Evolutionary conservation across 2,329 filamentous ascomycete species (phyloP).

Genomic region (Calonectria naviculata): DNA sequence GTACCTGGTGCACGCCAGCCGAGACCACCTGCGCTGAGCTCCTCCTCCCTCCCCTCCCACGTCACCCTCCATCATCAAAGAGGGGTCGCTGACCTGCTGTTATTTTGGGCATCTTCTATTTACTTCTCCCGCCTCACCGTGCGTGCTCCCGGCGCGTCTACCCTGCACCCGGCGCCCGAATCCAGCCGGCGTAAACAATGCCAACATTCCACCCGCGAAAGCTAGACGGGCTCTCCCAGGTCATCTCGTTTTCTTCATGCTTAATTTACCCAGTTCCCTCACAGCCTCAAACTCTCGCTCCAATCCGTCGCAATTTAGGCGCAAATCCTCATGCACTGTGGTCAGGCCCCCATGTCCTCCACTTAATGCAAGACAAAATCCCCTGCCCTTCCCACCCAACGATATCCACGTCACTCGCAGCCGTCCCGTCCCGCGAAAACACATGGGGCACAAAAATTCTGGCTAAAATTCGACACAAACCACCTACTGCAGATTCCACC

Average conservation of each 20-base stretch:
- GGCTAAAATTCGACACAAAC: neutral
- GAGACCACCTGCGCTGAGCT: neutral
- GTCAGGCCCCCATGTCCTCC: slow-evolving; percentile 22
- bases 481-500: neutral
- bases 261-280: neutral
- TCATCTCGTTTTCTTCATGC: neutral
- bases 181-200: neutral
- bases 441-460: neutral
- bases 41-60: slow-evolving; percentile 8
- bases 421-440: slow-evolving; percentile 4
- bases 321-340: slow-evolving; percentile 22
- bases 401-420: slow-evolving; percentile 16
- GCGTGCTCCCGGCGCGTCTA: neutral
- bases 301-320: slow-evolving; percentile 11
- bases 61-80: slow-evolving; percentile 12
- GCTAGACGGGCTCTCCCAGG: neutral
- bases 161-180: neutral
- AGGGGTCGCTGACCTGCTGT: slow-evolving; percentile 4
- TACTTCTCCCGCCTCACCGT: neutral
- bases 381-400: slow-evolving; percentile 3
- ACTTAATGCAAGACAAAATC: slow-evolving; percentile 26
- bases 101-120: slow-evolving; percentile 1
- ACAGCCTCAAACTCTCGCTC: slow-evolving; percentile 12
- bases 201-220: neutral
- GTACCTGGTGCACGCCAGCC: slow-evolving; percentile 4